Conservation (phyloP, 805 yeast genomes). For the Saturnispora galanensis region DNA sequence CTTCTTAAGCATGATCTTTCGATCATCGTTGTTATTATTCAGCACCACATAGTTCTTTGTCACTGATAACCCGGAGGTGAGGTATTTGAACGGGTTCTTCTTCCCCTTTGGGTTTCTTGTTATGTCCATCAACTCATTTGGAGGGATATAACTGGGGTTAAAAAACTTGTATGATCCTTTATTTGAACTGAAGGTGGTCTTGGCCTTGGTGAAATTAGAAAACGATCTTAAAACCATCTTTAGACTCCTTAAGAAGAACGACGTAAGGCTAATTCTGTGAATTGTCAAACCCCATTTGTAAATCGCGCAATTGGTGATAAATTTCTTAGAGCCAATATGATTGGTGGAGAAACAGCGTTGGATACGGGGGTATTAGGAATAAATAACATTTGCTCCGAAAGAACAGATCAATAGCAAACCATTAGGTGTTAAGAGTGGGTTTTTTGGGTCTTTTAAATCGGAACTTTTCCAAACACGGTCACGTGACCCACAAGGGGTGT, state of each 20-base stretch:
- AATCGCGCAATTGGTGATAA: slow-evolving; percentile 1
- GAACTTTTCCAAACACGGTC: too few relatives aligned
- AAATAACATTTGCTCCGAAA: too few relatives aligned
- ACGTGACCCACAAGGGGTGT: too few relatives aligned
- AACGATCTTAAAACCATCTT: slow-evolving; percentile 3
- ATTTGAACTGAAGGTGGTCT: slow-evolving; percentile 14
- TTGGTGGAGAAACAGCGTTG: too few relatives aligned
- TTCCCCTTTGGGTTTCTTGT: slow-evolving; percentile 18
- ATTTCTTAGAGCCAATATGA: too few relatives aligned
- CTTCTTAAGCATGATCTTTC: slow-evolving; percentile 19
- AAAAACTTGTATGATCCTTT: slow-evolving; percentile 18
- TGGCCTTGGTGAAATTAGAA: background rate
- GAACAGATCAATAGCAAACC: too few relatives aligned
- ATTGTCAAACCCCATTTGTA: background rate
- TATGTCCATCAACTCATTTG: slow-evolving; percentile 23
- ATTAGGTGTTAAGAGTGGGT: too few relatives aligned
- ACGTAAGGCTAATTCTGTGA: background rate
- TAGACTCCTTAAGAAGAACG: too few relatives aligned
- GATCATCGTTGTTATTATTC: slow-evolving; percentile 8
- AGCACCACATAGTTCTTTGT: slow-evolving; percentile 25
- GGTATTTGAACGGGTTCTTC: slow-evolving; percentile 14
- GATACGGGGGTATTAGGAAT: too few relatives aligned
- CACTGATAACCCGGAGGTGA: slow-evolving; percentile 21
- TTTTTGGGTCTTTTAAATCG: too few relatives aligned
- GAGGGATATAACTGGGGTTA: slow-evolving; percentile 26